phyloP scores from a whole-genome alignment of 148 eudicot genomes.

The Arbutus unedo region DNA sequence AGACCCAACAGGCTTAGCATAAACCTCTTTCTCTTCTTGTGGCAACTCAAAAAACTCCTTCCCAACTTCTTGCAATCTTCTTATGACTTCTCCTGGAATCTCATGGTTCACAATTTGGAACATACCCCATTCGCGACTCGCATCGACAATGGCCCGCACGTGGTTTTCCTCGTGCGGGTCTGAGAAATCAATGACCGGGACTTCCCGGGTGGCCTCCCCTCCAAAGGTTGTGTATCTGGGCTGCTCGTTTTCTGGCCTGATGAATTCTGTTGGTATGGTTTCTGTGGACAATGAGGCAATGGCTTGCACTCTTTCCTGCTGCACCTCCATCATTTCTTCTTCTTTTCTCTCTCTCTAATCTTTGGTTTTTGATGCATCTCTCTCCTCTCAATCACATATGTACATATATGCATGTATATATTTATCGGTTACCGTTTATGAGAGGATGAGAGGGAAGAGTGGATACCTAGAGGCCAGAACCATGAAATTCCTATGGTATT shows the following conservation, averaged over 20 bases:
- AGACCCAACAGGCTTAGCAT: constrained; percentile 41
- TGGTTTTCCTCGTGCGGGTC: constrained; percentile 19
- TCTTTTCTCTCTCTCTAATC: not conserved
- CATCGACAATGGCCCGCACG: constrained; percentile 26
- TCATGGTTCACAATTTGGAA: constrained; percentile 53
- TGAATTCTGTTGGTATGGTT: constrained; percentile 45
- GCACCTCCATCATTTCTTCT: constrained; percentile 13
- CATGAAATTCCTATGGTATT: not conserved
- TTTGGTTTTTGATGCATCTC: not conserved
- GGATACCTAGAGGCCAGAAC: not conserved
- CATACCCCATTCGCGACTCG: constrained; percentile 49
- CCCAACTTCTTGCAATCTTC: constrained; percentile 36
- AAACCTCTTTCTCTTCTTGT: constrained; percentile 48
- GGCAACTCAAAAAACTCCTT: constrained; percentile 47
- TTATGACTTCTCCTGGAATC: constrained; percentile 36
- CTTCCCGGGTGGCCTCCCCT: constrained; percentile 26
- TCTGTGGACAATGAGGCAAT: constrained; percentile 32
- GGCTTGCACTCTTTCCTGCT: constrained; percentile 45
- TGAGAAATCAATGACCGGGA: constrained; percentile 41
- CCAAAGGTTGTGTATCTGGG: constrained; percentile 38
- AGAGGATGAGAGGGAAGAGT: constrained; percentile 1
- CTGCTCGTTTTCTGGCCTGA: constrained; percentile 42
- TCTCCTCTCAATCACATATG: not conserved
- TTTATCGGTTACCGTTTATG: not conserved
- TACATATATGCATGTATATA: not conserved